Evolutionary conservation across 1,139 yeast species (phyloP).

Genomic region (Debaryomyces singareniensis): DNA sequence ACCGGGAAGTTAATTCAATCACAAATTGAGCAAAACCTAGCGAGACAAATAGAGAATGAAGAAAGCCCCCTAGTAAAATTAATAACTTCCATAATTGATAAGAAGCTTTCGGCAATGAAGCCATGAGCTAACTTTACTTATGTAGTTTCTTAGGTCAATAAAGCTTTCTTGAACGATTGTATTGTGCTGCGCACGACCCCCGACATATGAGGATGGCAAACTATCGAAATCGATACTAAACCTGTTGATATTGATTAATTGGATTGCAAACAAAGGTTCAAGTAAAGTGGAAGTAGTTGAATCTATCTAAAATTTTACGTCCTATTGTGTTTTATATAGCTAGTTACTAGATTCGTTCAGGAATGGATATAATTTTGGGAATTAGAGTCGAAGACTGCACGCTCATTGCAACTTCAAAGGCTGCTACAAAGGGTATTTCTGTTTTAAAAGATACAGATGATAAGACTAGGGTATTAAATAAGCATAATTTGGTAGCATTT

Average conservation of each 20-base stretch:
- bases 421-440: constrained; percentile 91
- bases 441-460: constrained; percentile 81
- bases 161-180: too few relatives aligned
- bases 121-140: too few relatives aligned
- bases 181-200: too few relatives aligned
- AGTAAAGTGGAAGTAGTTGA: too few relatives aligned
- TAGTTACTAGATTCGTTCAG: neutral
- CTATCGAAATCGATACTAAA: too few relatives aligned
- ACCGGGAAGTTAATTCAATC: constrained; percentile 89
- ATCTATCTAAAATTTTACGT: too few relatives aligned
- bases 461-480: constrained; percentile 73
- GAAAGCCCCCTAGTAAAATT: constrained; percentile 34
- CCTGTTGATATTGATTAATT: too few relatives aligned
- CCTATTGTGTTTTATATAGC: too few relatives aligned
- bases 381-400: constrained; percentile 77
- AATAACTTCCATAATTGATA: constrained; percentile 47
- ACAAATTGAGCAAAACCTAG: constrained; percentile 59
- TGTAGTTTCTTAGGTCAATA: too few relatives aligned
- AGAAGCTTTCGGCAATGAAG: constrained; percentile 41
- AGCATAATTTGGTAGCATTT: constrained; percentile 77
- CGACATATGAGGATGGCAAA: too few relatives aligned
- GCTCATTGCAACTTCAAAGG: constrained; percentile 85
- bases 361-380: constrained; percentile 88
- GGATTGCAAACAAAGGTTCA: too few relatives aligned
- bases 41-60: constrained; percentile 45